Evolutionary conservation across 2,329 filamentous ascomycete genomes (phyloP), one percentile per base, ranked within the genome.

Genomic region (Hymenoscyphus albidus): DNA sequence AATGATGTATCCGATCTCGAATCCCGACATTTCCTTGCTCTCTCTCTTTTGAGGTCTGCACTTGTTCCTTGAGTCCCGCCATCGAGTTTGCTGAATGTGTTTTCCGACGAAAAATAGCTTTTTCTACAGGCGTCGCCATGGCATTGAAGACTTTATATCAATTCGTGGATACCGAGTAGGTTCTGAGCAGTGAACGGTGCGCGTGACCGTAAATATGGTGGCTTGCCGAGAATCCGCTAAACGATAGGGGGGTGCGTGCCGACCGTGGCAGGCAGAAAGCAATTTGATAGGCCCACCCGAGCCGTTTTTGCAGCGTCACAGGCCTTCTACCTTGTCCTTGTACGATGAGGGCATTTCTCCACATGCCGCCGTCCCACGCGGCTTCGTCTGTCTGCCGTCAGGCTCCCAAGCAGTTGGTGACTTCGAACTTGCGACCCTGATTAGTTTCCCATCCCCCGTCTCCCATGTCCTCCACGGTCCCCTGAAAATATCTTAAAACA

Each of bases 1-100:
- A 71, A 59, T 72, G 71, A 54, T 71, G 66, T 38, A 73, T 65
- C 4, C 71, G 65, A 57, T 71, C 68, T 42, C 69, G 59, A 22
- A 70, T 51, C 2, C 64, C 64, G 5, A 72, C 42, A 42, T 69
- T 64, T 12, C 65, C 65, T 65, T 64, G 62, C 18, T 65, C 57
- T 0, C 55, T 67, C n/a, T 56, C 32, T 40, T 65, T 67, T 9
- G 58, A 63, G n/a, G 59, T 64, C 14, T 27, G 57, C 39, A 66
- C 64, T 3, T 55, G 66, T 2, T 65, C 67, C 31, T 62, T 64
- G 39, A 69, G 69, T 10, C 64, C 69, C 54, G 69, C 70, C n/a
- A 70, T 58, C 18, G 69, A 61, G 39, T 57, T 64, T 10, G 16
- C 13, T 7, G 58, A 61, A 27, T 48, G 31, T 38, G 35, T 48